These are phyloP conservation scores for Mycogone perniciosa DNA, from an alignment of 2,329 filamentous ascomycete genomes.

Conservation along the genomic window DNA sequence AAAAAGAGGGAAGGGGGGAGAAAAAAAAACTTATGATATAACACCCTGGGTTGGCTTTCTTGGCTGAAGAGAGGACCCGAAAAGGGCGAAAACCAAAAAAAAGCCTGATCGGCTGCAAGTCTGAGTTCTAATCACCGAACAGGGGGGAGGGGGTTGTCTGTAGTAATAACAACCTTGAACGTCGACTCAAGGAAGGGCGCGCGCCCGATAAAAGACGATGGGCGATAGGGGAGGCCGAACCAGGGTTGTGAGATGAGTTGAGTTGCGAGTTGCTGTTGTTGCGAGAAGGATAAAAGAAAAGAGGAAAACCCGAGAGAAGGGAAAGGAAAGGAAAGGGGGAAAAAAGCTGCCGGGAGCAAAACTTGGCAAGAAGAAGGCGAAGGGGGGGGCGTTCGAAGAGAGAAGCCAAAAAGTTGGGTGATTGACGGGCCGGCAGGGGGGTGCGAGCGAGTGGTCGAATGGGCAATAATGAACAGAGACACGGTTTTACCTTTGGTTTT, in stretches of 20 bases:
- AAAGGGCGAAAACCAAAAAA: not conserved
- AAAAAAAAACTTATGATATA: not conserved
- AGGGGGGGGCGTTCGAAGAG: no score
- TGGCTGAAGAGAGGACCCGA: no score
- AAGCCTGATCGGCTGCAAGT: constrained; percentile 3
- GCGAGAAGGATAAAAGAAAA: no score
- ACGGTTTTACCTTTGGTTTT: not conserved
- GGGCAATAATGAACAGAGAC: not conserved
- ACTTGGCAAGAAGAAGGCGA: no score
- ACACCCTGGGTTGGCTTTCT: no score
- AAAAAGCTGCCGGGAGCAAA: no score
- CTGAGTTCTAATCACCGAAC: not conserved
- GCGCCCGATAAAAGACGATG: no score
- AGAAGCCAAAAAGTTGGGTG: not conserved
- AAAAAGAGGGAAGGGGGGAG: not conserved
- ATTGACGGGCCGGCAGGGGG: not conserved
- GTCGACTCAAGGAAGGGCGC: not conserved
- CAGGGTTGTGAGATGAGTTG: no score
- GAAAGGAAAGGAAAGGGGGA: no score
- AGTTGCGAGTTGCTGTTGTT: no score
- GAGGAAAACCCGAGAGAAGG: no score
- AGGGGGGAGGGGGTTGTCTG: not conserved
- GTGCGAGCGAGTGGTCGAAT: not conserved
- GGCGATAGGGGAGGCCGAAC: no score
- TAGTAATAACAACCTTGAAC: not conserved